phyloP scores from a whole-genome alignment of 2,329 filamentous ascomycete species.

The Xenosphaeropsis pyriputrescens region DNA sequence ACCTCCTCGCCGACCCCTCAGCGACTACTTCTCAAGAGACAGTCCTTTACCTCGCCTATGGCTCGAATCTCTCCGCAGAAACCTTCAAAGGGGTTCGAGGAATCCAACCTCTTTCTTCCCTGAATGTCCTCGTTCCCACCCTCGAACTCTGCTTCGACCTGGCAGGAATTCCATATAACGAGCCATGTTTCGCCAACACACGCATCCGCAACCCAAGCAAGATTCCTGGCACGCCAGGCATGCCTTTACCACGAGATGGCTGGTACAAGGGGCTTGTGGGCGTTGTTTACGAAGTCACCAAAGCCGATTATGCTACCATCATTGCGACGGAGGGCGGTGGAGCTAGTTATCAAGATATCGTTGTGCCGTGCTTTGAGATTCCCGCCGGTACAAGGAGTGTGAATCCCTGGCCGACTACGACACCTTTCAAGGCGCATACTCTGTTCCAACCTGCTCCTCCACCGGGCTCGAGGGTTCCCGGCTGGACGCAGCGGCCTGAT shows the following conservation, averaged over 20 bases:
- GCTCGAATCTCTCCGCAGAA: slow-evolving; percentile 70
- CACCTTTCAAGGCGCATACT: slow-evolving; percentile 70
- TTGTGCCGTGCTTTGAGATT: slow-evolving; percentile 65
- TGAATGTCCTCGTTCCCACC: slow-evolving; percentile 70
- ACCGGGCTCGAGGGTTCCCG: not conserved
- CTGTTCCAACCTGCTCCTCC: slow-evolving; percentile 49
- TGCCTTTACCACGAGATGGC: slow-evolving; percentile 24
- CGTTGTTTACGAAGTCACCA: slow-evolving; percentile 89
- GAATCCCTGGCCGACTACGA: slow-evolving; percentile 45
- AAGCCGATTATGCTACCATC: slow-evolving; percentile 68
- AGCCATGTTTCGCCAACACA: slow-evolving; percentile 91
- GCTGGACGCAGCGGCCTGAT: slow-evolving; percentile 37
- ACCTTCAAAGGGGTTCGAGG: slow-evolving; percentile 68
- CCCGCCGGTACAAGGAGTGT: slow-evolving; percentile 39
- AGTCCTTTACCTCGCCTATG: slow-evolving; percentile 75
- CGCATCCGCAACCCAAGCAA: slow-evolving; percentile 25
- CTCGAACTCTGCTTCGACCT: slow-evolving; percentile 74
- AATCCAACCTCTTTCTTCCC: slow-evolving; percentile 65
- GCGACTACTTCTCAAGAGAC: slow-evolving; percentile 21
- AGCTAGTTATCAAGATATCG: slow-evolving; percentile 67
- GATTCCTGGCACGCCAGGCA: slow-evolving; percentile 21
- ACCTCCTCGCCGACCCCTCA: too few relatives aligned
- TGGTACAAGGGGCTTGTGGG: slow-evolving; percentile 81
- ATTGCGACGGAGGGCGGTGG: slow-evolving; percentile 86
- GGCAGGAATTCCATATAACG: slow-evolving; percentile 69